Percentiles rank a stretch among this genome's conserved stretches.
phyloP scores from a whole-genome alignment of 2,329 filamentous ascomycete species.

The Beauveria rudraprayagi region DNA sequence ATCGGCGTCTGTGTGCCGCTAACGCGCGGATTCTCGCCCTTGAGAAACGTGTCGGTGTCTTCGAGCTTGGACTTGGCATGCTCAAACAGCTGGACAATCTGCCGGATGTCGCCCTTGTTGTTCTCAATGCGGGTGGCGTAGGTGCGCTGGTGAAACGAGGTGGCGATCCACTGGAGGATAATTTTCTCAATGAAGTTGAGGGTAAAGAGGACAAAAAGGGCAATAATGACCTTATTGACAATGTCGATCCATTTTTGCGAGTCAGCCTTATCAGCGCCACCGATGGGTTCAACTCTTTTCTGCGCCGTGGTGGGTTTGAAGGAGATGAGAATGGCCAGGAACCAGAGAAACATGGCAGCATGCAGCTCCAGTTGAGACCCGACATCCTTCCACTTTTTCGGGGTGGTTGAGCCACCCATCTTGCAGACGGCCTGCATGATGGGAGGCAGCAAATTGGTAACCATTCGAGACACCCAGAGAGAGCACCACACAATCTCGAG shows the following conservation, averaged over 20 bases:
- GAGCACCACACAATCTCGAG: slow-evolving; percentile 88
- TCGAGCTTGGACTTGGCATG: slow-evolving; percentile 70
- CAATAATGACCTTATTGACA: slow-evolving; percentile 78
- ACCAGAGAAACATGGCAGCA: slow-evolving; percentile 84
- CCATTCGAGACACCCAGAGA: slow-evolving; percentile 65
- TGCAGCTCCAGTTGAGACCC: slow-evolving; percentile 79
- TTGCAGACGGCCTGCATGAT: slow-evolving; percentile 50
- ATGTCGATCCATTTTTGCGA: slow-evolving; percentile 62
- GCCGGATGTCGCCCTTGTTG: slow-evolving; percentile 80
- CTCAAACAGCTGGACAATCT: slow-evolving; percentile 49
- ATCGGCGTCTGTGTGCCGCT: slow-evolving; percentile 69
- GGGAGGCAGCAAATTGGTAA: slow-evolving; percentile 42
- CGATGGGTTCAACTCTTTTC: slow-evolving; percentile 33
- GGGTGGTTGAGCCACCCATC: slow-evolving; percentile 71
- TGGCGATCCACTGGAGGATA: slow-evolving; percentile 88
- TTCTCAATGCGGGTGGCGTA: slow-evolving; percentile 86
- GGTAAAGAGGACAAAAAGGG: slow-evolving; percentile 69
- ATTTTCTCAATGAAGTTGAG: slow-evolving; percentile 90
- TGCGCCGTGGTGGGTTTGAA: slow-evolving; percentile 73
- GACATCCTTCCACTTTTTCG: slow-evolving; percentile 90
- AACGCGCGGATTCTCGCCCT: slow-evolving; percentile 29
- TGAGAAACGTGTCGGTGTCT: slow-evolving; percentile 42
- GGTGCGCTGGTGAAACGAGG: slow-evolving; percentile 83
- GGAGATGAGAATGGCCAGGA: slow-evolving; percentile 76
- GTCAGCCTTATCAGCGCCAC: slow-evolving; percentile 29